A percentile compares a stretch with the other conserved stretches of the same genome.
phyloP scores from a whole-genome alignment of 2,329 filamentous ascomycete genomes.

The Bipolaris victoriae region DNA sequence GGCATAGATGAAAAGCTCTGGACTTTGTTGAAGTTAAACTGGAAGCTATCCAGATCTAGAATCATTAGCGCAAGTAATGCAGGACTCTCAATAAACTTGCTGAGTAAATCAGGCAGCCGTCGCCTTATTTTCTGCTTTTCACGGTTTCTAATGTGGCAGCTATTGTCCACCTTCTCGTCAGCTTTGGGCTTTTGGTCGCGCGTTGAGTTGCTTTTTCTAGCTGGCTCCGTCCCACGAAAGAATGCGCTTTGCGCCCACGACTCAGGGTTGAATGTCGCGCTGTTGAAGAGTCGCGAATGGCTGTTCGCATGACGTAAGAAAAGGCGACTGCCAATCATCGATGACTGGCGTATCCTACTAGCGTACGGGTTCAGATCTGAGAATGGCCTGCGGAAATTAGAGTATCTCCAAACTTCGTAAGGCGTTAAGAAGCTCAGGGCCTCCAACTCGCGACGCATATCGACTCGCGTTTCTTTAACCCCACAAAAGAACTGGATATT shows the following conservation, averaged over 20 bases:
- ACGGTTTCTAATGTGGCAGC: background rate
- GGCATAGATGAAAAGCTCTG: background rate
- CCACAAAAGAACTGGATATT: conserved; percentile 13
- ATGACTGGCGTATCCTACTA: background rate
- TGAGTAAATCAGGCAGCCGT: conserved; percentile 4
- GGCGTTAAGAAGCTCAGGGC: conserved; percentile 5
- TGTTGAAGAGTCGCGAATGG: conserved; percentile 19
- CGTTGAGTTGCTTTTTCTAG: background rate
- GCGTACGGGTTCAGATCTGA: conserved; percentile 5
- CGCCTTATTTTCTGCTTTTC: background rate
- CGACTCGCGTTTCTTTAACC: background rate
- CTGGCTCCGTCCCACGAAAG: conserved; percentile 8
- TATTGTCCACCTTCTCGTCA: background rate
- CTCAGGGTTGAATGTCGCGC: conserved; percentile 9
- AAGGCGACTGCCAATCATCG: background rate
- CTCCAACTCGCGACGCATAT: conserved; percentile 14
- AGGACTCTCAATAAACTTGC: background rate
- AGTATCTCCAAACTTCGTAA: conserved; percentile 2
- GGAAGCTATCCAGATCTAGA: conserved; percentile 5
- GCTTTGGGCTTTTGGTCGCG: background rate
- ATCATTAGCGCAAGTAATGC: background rate
- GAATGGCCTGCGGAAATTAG: conserved; percentile 1
- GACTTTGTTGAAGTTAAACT: background rate
- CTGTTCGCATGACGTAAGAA: conserved; percentile 14
- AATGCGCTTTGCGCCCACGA: conserved; percentile 14